These are phyloP conservation scores for Acacia crassicarpa DNA, from an alignment of 306 rosid species.

Conservation along the genomic window DNA sequence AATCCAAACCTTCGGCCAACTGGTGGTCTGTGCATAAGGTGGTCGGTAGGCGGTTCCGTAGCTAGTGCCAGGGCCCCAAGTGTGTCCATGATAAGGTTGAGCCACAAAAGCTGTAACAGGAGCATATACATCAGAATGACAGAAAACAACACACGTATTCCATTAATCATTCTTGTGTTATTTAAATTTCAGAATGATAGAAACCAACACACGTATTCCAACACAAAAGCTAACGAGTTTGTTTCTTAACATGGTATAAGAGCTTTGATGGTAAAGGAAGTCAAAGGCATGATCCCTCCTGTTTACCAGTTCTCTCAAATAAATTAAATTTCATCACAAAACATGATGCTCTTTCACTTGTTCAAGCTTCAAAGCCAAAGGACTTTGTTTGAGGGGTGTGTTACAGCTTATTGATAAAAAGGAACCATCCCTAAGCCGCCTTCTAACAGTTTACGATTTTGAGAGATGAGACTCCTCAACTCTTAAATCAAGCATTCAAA, in stretches of 20 bases:
- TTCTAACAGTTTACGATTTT: neutral
- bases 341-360: neutral
- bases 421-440: neutral
- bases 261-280: neutral
- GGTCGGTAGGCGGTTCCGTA: constrained; percentile 95
- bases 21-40: constrained; percentile 82
- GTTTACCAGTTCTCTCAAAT: neutral
- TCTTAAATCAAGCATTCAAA: constrained; percentile 15
- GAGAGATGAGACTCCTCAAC: neutral
- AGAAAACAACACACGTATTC: constrained; percentile 5
- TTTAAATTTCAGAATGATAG: constrained; percentile 16
- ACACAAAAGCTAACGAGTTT: neutral
- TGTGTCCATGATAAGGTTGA: constrained; percentile 97
- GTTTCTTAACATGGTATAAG: neutral
- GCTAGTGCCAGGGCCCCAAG: constrained; percentile 98
- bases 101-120: constrained; percentile 85
- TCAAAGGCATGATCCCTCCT: neutral
- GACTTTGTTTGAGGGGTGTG: neutral
- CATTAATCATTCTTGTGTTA: neutral
- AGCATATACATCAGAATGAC: constrained; percentile 29
- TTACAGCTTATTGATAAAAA: neutral
- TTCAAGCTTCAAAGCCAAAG: neutral
- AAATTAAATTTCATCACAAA: neutral
- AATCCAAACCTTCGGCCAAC: constrained; percentile 88
- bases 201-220: constrained; percentile 4